Evolutionary conservation across 108 stramenopile genomes (phyloP), one percentile per base, ranked within the genome.

Genomic region (Pseudonitzschia multistriata): DNA sequence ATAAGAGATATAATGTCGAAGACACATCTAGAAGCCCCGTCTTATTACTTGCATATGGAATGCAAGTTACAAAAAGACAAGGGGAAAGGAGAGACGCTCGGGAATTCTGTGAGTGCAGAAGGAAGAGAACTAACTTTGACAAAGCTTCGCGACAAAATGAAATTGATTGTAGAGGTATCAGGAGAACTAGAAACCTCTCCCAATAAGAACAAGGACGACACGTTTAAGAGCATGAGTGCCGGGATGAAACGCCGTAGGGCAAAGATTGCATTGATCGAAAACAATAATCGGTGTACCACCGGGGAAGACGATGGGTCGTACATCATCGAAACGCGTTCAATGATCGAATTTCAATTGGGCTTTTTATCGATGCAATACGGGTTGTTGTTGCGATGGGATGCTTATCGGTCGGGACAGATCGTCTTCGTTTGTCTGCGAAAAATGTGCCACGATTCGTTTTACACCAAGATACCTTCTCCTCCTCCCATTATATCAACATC

Each of bases 281-380:
- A 65, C 27, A 34, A 55, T 27, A 48, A 53, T 21, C 25, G 31
- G 3, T 59, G n/a, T 35, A 35, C n/a, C 6, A 36, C 14, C n/a
- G 29, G 57, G 11, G 33, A n/a, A 33, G 57, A 59, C 6, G 33
- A 59, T 59, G 63, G 63, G 19, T 8, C 64, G 11, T 65, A 40
- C 10, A 67, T 71, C 53, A 65, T 62, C n/a, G 86, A 87, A 52
- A 87, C 86, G 53, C 42, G 86, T 55, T 77, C 75, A 1, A 71
- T 87, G 42, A 72, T 87, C 47, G 81, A 82, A 71, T 28, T 87
- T 24, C 70, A 73, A 5, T 54, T 87, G 79, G 86, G 86, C 31
- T 87, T 87, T 61, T 50, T 87, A 42, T 81, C 81, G 11, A 74
- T 87, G 76, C 73, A 80, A 47, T 87, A 87, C 71, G 86, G 86